Base-by-base conservation (phyloP, 441 rosid genomes). In the Adansonia grandidieri region DNA sequence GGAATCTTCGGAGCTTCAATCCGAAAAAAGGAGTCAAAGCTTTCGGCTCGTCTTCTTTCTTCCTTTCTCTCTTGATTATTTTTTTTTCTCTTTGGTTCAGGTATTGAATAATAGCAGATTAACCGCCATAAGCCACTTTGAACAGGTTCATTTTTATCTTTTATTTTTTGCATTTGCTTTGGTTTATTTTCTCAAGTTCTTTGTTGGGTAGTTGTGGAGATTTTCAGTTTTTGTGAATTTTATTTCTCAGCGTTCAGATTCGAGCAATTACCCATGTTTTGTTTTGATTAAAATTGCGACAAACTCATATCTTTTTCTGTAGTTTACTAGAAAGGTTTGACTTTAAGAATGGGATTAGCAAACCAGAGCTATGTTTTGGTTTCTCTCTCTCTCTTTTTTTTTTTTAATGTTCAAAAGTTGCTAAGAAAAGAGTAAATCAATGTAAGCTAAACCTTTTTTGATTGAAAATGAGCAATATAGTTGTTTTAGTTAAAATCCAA, bases 331-430 rank as follows among this genome's bases (percentile, higher is more conserved):
- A 17, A 61, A 61, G 14, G 11, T 61, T 61, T 62, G 14, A 61
- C 40, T 10, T 61, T 28, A 24, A 62, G 13, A 62, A 62, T 53
- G 17, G 44, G 15, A 62, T 13, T 62, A 11, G 44, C 13, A 6
- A 6, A 62, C 42, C 32, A 28, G 28, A 62, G 67, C 67, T 62
- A 62, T 62, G 67, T 62, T 62, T 60, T 60, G 64, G 15, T 22
- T 22, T 9, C 37, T 10, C 32, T 10, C 37, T 32, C 37, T 32
- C 37, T 32, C 37, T 50, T 0, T 60, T 9, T 54, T 8, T 54
- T 54, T 54, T 54, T 19, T 54, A n/a, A 54, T n/a, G 60, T 19
- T 54, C 60, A 54, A 54, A 54, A 54, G 60, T 54, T n/a, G 60
- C 60, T 54, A 54, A 54, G 60, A 54, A 54, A 54, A n/a, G 19